phyloP scores from a whole-genome alignment of 768 basidiomycete species.

The Trametes elegans region DNA sequence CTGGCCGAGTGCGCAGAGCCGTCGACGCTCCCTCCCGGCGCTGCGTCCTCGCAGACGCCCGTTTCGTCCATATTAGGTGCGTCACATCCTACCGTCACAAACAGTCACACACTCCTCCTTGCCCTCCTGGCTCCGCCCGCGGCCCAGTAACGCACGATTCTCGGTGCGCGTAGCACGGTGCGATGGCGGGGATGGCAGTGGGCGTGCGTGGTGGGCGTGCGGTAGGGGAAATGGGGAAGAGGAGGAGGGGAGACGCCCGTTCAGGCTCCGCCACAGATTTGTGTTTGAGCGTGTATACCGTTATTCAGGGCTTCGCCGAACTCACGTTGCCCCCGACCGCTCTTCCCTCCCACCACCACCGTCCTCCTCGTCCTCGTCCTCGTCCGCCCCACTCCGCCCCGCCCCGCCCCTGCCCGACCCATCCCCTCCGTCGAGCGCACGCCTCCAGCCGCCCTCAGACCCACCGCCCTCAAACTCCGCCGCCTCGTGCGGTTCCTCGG shows the following conservation, averaged over 20 bases:
- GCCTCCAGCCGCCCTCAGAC: conserved; percentile 24
- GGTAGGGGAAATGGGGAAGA: background rate
- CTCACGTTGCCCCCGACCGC: conserved; percentile 24
- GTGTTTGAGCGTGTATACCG: conserved; percentile 26
- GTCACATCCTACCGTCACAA: conserved; percentile 18
- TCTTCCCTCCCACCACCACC: conserved; percentile 28
- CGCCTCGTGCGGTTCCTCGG: conserved; percentile 15
- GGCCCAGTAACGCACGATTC: background rate
- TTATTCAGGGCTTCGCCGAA: conserved; percentile 24
- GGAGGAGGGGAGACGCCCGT: conserved; percentile 7
- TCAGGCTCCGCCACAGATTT: conserved; percentile 24
- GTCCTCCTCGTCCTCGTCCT: conserved; percentile 23
- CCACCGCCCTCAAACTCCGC: conserved; percentile 12
- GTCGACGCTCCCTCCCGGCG: too few relatives aligned
- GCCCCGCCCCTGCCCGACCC: conserved; percentile 22
- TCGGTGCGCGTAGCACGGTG: background rate
- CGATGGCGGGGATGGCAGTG: background rate
- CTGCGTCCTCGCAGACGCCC: background rate
- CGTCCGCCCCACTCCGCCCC: conserved; percentile 16
- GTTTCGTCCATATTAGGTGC: conserved; percentile 8
- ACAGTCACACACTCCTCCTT: background rate
- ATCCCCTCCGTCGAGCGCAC: conserved; percentile 16
- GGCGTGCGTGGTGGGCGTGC: background rate
- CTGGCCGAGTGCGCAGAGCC: too few relatives aligned
- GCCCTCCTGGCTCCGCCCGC: background rate